A percentile compares a stretch with the other conserved stretches of the same genome.
phyloP scores from a whole-genome alignment of 2,329 filamentous ascomycete species.

The Alternaria solani region DNA sequence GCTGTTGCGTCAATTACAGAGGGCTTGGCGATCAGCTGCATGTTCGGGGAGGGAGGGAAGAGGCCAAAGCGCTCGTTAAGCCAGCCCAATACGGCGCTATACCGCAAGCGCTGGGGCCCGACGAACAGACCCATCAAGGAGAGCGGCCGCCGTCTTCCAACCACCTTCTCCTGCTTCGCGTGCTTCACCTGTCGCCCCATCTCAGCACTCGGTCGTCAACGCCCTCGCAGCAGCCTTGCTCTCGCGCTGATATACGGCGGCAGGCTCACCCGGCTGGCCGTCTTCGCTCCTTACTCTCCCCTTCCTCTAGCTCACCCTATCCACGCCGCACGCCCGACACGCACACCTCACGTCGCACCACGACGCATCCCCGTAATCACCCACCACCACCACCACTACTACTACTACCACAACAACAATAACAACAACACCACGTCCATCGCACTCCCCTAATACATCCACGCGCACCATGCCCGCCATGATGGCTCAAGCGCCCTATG shows the following conservation, averaged over 20 bases:
- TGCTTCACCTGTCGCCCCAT: constrained; percentile 32
- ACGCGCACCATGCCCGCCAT: constrained; percentile 39
- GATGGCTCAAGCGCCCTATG: constrained; percentile 69
- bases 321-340: constrained; percentile 34
- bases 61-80: constrained; percentile 11
- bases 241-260: constrained; percentile 39
- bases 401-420: constrained; percentile 1
- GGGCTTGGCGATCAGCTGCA: neutral
- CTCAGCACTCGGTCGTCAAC: constrained; percentile 33
- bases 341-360: constrained; percentile 35
- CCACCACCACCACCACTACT: constrained; percentile 6
- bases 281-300: constrained; percentile 45
- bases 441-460: constrained; percentile 14
- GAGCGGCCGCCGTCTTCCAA: constrained; percentile 25
- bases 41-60: constrained; percentile 14
- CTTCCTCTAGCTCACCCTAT: constrained; percentile 32
- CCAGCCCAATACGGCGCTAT: constrained; percentile 18
- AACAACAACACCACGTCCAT: constrained; percentile 16
- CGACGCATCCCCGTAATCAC: constrained; percentile 22
- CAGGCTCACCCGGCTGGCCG: constrained; percentile 39
- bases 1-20: neutral
- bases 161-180: constrained; percentile 27
- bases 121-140: constrained; percentile 22
- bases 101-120: constrained; percentile 14
- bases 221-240: constrained; percentile 29